Conservation (phyloP, 2,329 filamentous ascomycete species). For the Tricladium varicosporioides region DNA sequence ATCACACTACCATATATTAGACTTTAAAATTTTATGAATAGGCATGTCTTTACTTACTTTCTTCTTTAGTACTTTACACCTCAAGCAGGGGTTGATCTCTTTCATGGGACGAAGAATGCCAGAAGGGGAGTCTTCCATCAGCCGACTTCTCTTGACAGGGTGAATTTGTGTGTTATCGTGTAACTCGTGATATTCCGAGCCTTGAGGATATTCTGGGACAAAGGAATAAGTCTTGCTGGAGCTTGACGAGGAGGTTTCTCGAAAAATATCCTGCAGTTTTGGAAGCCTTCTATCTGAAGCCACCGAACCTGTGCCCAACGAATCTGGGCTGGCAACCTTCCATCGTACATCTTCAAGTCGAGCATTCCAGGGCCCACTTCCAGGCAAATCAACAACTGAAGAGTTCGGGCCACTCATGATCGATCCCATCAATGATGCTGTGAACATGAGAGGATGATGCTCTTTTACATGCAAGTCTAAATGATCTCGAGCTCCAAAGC, state of each 20-base stretch:
- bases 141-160: background rate
- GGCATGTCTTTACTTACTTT: background rate
- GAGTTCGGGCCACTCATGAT: too few relatives aligned
- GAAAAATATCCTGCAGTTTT: background rate
- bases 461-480: background rate
- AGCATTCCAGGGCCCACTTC: too few relatives aligned
- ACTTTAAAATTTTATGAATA: background rate
- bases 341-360: too few relatives aligned
- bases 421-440: background rate
- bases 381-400: too few relatives aligned
- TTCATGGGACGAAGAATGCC: background rate
- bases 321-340: too few relatives aligned
- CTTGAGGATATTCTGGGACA: background rate
- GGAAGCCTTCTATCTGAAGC: background rate
- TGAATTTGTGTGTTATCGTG: background rate
- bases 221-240: background rate
- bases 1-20: conserved; percentile 1
- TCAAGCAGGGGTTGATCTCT: background rate
- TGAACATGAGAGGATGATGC: background rate
- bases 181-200: background rate
- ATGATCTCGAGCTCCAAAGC: background rate
- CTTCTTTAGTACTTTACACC: conserved; percentile 1
- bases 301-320: too few relatives aligned
- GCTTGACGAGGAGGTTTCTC: background rate
- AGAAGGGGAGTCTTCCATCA: too few relatives aligned